Evolutionary conservation across 1,284 basidiomycete genomes (phyloP).

Genomic region (Coniferiporia sulphurascens): DNA sequence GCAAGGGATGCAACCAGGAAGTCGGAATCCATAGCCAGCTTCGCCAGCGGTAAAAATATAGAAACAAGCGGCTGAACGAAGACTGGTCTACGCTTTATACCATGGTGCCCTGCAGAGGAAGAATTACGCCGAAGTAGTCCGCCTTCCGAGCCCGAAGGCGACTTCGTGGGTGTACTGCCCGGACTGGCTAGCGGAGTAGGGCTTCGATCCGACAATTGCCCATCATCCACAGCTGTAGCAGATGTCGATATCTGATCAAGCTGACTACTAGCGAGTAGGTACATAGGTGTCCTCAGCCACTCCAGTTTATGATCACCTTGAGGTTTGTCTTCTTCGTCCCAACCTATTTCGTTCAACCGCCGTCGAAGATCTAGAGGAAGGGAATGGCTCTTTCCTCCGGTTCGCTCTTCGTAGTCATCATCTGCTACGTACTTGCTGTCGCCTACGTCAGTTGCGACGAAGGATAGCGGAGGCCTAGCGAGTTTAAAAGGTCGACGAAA

Average conservation of each 20-base stretch:
- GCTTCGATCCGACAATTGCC: constrained; percentile 22
- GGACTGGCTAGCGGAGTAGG: constrained; percentile 33
- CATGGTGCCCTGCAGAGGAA: constrained; percentile 39
- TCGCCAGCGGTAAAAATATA: constrained; percentile 48
- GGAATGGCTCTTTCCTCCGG: constrained; percentile 37
- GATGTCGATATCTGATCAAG: constrained; percentile 36
- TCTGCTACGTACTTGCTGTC: constrained; percentile 49
- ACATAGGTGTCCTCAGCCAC: constrained; percentile 58
- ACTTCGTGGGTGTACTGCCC: constrained; percentile 33
- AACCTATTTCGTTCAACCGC: constrained; percentile 65
- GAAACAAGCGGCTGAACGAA: constrained; percentile 57
- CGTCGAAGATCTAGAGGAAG: constrained; percentile 59
- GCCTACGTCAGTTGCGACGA: constrained; percentile 68
- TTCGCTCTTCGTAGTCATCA: constrained; percentile 46
- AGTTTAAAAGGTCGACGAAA: constrained; percentile 62
- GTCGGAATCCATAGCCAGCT: constrained; percentile 49
- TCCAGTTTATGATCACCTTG: constrained; percentile 48
- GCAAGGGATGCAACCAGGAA: constrained; percentile 53
- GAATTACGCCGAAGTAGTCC: constrained; percentile 49
- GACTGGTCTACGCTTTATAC: constrained; percentile 53
- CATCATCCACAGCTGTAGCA: constrained; percentile 18
- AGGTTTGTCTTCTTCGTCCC: constrained; percentile 53
- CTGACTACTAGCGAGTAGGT: constrained; percentile 51
- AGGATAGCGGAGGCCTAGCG: constrained; percentile 57
- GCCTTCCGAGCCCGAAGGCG: constrained; percentile 26